A percentile compares a stretch with the other conserved stretches of the same genome.
Conservation (phyloP, 129 eudicot genomes). For the Flaveria ramosissima region DNA sequence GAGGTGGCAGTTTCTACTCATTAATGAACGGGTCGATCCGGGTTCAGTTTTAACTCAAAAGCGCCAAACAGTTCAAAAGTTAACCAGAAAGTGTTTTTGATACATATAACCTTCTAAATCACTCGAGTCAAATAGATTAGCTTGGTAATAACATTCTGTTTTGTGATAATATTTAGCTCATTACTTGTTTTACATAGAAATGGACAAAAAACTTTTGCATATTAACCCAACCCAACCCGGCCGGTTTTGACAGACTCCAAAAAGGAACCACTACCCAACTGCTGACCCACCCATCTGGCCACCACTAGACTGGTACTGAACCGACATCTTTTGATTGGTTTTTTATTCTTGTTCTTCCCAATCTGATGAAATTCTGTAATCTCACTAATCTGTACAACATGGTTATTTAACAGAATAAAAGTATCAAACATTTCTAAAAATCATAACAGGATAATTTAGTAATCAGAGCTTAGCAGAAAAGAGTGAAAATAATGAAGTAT, state of each 20-base stretch:
- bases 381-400: background rate
- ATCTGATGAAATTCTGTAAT: background rate
- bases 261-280: too few species aligned
- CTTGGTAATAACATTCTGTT: background rate
- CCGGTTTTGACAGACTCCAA: too few species aligned
- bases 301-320: background rate
- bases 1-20: too few species aligned
- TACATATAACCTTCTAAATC: background rate
- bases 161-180: background rate
- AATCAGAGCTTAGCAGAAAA: background rate
- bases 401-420: background rate
- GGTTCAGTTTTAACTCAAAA: background rate
- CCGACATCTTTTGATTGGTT: background rate
- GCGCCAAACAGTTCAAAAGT: background rate
- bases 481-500: background rate
- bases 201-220: background rate
- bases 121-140: background rate
- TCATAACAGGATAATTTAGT: background rate
- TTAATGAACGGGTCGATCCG: background rate
- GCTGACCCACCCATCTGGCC: too few species aligned
- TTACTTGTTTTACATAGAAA: background rate
- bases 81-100: background rate
- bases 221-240: background rate
- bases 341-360: too few species aligned
- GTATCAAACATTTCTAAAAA: background rate